phyloP scores from a whole-genome alignment of 2,329 filamentous ascomycete genomes.

The Nannizziopsis arthrosporioides region DNA sequence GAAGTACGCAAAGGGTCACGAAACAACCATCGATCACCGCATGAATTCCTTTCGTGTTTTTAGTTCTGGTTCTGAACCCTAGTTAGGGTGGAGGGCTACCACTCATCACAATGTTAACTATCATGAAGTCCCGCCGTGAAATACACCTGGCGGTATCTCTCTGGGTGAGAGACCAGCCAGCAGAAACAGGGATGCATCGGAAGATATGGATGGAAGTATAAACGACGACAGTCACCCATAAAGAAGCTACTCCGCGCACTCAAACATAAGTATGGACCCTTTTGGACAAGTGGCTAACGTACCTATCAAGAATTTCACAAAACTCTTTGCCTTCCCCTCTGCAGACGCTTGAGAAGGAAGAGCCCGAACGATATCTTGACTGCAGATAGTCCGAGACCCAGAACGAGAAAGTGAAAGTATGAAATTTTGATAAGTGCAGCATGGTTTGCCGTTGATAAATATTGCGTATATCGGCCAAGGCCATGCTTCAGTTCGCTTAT shows the following conservation, averaged over 20 bases:
- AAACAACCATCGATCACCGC: constrained; percentile 33
- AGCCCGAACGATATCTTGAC: constrained; percentile 41
- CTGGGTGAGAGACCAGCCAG: constrained; percentile 34
- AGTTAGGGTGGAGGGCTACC: constrained; percentile 3
- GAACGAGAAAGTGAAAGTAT: constrained; percentile 39
- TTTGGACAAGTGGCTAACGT: constrained; percentile 18
- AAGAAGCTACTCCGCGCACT: constrained; percentile 30
- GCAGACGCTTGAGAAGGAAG: constrained; percentile 37
- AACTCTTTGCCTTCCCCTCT: constrained; percentile 29
- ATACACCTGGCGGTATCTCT: constrained; percentile 36
- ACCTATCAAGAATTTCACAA: constrained; percentile 35
- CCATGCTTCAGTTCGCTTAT: constrained; percentile 36
- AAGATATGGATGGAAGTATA: constrained; percentile 40
- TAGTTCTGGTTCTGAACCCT: constrained; percentile 19
- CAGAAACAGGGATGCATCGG: constrained; percentile 36
- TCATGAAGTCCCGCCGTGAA: constrained; percentile 30
- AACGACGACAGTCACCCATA: constrained; percentile 33
- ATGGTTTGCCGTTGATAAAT: constrained; percentile 26
- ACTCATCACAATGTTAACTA: constrained; percentile 39
- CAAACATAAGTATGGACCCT: not conserved
- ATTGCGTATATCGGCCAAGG: constrained; percentile 36
- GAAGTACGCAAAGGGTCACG: constrained; percentile 33
- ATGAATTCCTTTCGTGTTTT: constrained; percentile 4
- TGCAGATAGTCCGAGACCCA: constrained; percentile 35
- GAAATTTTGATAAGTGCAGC: constrained; percentile 31